Percentiles rank a stretch among this genome's conserved stretches.
Conservation (phyloP, 495 filamentous ascomycete species). For the Hyaloscypha variabilis region DNA sequence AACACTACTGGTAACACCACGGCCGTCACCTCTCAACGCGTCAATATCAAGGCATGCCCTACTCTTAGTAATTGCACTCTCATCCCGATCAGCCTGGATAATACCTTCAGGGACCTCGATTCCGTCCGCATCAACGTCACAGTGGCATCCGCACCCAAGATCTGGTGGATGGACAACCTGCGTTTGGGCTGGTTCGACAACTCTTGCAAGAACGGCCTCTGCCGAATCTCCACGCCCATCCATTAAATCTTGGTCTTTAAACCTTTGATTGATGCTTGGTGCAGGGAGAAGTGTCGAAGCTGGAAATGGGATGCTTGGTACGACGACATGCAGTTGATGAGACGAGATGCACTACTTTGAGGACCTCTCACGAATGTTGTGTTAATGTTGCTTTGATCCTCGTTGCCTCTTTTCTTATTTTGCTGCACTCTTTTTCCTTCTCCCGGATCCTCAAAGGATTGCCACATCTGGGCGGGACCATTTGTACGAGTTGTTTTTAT, state of each 20-base stretch:
- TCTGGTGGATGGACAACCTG: constrained; percentile 36
- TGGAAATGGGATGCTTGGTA: not conserved
- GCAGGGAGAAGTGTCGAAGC: not conserved
- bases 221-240: constrained; percentile 28
- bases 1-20: not conserved
- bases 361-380: not conserved
- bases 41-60: constrained; percentile 25
- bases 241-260: constrained; percentile 10
- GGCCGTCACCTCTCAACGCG: constrained; percentile 10
- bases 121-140: constrained; percentile 30
- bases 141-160: constrained; percentile 24
- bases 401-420: not conserved
- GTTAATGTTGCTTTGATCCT: constrained; percentile 3
- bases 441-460: not conserved
- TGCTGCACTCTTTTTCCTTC: not conserved
- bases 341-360: not conserved
- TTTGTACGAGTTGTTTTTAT: constrained; percentile 1
- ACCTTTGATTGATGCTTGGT: not conserved
- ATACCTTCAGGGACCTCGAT: constrained; percentile 24
- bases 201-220: constrained; percentile 24
- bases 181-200: constrained; percentile 31
- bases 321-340: no score
- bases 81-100: constrained; percentile 12
- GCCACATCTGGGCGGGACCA: not conserved
- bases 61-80: constrained; percentile 24